Evolutionary conservation across 129 eudicot genomes (phyloP).

Genomic region (Escallonia herrerae): DNA sequence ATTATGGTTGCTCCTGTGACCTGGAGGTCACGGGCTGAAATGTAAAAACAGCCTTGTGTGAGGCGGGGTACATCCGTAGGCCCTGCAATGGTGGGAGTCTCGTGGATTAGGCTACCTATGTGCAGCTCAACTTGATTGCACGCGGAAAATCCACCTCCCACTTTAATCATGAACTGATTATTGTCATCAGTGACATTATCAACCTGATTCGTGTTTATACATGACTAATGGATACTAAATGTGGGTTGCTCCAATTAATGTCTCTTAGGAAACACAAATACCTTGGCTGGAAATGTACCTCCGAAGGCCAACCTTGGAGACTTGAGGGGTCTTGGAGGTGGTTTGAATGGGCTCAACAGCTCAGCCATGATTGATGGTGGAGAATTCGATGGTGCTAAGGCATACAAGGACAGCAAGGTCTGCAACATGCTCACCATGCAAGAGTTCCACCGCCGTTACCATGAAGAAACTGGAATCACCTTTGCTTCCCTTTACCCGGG

Average conservation of each 20-base stretch:
- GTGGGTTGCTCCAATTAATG: not conserved
- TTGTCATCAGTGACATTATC: no score
- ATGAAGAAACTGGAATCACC: conserved; percentile 85
- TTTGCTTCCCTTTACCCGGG: conserved; percentile 90
- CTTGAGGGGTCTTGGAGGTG: conserved; percentile 64
- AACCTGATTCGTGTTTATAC: not conserved
- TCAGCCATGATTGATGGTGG: conserved; percentile 90
- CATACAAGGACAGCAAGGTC: conserved; percentile 82
- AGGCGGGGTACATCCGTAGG: no score
- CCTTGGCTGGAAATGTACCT: conserved; percentile 74
- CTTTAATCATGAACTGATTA: no score
- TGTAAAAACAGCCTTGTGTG: no score
- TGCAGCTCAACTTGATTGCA: not conserved
- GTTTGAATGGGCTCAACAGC: conserved; percentile 60
- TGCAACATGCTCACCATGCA: conserved; percentile 94
- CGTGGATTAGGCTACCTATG: not conserved
- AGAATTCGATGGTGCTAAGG: conserved; percentile 72
- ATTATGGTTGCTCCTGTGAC: no score
- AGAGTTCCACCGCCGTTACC: conserved; percentile 82
- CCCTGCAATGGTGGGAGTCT: no score
- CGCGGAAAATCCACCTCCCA: not conserved
- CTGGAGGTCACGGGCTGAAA: no score
- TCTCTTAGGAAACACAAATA: conserved; percentile 64
- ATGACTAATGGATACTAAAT: not conserved
- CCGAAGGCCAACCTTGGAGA: conserved; percentile 81